Evolutionary conservation across 148 eudicot genomes (phyloP), one percentile per base, ranked within the genome.

Genomic region (Heliosperma pusillum): DNA sequence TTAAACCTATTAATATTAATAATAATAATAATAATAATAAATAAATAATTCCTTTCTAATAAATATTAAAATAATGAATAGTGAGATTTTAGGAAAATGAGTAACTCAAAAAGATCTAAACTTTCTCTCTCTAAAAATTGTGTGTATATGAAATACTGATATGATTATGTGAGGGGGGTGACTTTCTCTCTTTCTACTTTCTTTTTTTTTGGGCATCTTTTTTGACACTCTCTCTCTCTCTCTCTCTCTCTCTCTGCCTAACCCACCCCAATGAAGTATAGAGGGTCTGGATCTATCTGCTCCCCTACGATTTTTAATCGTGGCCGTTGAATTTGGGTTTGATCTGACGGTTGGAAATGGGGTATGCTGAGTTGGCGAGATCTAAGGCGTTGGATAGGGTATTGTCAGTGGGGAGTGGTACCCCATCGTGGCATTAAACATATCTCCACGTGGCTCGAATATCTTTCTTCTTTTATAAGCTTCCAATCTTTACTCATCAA

Each of bases 271-370:
- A 52, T 57, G 5, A 76, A 80, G 83, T 74, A 78, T 84, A 82
- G 87, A 90, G 68, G 89, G 93, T 59, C 63, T 56, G 61, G 93
- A 90, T 92, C 77, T 21, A 57, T 72, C 74, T 59, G 55, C 52
- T 76, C 74, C 64, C 71, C 57, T 58, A 50, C 27, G 15, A 79
- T 27, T 64, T 45, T 21, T 3, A 59, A 86, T 90, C 91, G 72
- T 7, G 2, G 44, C 92, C 94, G 52, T 80, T 22, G 26, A n/a
- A 73, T 73, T 0, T 0, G 10, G 20, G 30, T 20, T 58, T 59
- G 60, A 84, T 84, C 89, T 13, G 11, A 87, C 83, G 88, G 88
- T 61, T 47, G 7, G 3, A 0, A 1, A 36, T 0, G 21, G 5
- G 10, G 42, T 5, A 22, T 19, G 73, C 91, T 81, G 76, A 68